Evolutionary conservation across 2,329 filamentous ascomycete species (phyloP).

Genomic region (Colletotrichum ledebouriae): DNA sequence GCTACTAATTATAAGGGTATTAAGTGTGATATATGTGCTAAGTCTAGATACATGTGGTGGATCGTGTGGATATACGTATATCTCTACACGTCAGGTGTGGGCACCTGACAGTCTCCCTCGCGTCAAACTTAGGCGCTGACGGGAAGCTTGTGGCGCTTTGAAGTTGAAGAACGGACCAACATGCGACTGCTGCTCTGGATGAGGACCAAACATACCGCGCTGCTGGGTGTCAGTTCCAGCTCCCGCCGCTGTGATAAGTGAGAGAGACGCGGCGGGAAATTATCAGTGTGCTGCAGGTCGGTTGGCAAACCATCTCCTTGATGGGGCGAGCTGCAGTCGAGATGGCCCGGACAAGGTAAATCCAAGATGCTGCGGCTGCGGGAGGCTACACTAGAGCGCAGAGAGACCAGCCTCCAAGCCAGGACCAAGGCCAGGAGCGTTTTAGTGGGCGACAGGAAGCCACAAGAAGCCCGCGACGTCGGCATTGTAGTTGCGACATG

Average conservation of each 20-base stretch:
- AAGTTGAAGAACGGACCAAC: slow-evolving; percentile 12
- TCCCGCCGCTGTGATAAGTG: background rate
- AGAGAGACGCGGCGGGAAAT: slow-evolving; percentile 14
- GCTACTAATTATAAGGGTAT: too few relatives aligned
- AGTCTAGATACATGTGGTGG: too few relatives aligned
- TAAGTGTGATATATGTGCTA: too few relatives aligned
- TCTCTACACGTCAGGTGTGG: too few relatives aligned
- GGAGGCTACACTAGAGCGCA: slow-evolving; percentile 18
- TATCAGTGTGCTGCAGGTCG: background rate
- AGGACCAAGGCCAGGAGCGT: slow-evolving; percentile 11
- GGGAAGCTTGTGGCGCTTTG: background rate
- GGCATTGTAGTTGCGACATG: slow-evolving; percentile 5
- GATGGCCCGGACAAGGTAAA: slow-evolving; percentile 27
- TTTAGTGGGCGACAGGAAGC: slow-evolving; percentile 11
- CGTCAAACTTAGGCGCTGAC: background rate
- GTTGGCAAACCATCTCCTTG: too few relatives aligned
- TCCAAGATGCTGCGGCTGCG: slow-evolving; percentile 36
- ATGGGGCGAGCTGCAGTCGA: slow-evolving; percentile 1
- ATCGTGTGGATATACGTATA: too few relatives aligned
- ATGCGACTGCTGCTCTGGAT: slow-evolving; percentile 19
- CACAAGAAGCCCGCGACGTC: slow-evolving; percentile 10
- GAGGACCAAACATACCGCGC: slow-evolving; percentile 13
- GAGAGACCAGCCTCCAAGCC: slow-evolving; percentile 20
- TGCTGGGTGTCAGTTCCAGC: slow-evolving; percentile 15
- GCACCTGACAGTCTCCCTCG: too few relatives aligned